Base-by-base conservation (phyloP, 2,329 filamentous ascomycete genomes). In the Cladosporium sp. region DNA sequence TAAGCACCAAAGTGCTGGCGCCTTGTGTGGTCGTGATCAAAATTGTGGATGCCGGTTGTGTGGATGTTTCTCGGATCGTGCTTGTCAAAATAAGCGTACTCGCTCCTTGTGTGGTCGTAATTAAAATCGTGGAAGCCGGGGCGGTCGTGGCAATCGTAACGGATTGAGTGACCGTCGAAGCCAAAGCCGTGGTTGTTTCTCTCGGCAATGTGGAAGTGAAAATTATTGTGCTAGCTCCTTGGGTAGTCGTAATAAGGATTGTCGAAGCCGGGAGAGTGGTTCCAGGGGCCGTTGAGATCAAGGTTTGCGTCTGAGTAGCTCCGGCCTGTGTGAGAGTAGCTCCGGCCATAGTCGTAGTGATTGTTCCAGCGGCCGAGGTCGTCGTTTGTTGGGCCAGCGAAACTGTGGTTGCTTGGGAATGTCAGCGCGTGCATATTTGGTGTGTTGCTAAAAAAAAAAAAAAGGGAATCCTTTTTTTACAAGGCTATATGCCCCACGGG, bases 181-280 rank as follows among this genome's bases (percentile, higher is more conserved):
- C 37, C 29, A 33, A 33, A 21, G 33, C 21, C 3, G 31, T 33
- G 18, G 53, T 57, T 6, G 53, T 57, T 18, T 57, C 53, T 12
- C 55, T 33, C 18, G 58, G 40, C 6, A 52, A 18, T 12, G 40
- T 61, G 10, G 40, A 31, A 49, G 44, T 50, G 29, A 50, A 33
- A 35, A 57, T 29, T 7, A 64, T 33, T 5, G 52, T 64, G 29
- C 44, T 61, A 6, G 50, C 52, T 8, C 28, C 50, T 26, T 44
- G 33, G 1, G 50, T 63, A n/a, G 61, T 63, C 11, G 61, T 63
- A 3, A 63, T 21, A n/a, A 56, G 40, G 11, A 44, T 37, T 2
- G 61, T 63, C 5, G 61, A 63, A 14, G 61, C 61, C 16, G 61
- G 61, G n/a, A 44, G 61, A 21, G 61, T 63, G 31, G 28, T 21